phyloP scores from a whole-genome alignment of 257 asterid genomes.

The Solanum arcanum region DNA sequence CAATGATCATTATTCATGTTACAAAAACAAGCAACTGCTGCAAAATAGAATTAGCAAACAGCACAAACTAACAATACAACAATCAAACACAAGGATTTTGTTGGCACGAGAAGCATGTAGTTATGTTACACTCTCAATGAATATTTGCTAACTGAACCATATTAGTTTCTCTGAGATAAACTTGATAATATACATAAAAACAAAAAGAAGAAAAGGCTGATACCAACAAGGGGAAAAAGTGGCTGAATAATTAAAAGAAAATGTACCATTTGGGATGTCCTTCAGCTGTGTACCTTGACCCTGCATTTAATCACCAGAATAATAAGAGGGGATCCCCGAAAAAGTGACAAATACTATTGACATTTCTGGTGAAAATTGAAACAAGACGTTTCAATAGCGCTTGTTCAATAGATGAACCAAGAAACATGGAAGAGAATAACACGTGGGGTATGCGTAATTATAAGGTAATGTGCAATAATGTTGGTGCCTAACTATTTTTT shows the following conservation, averaged over 20 bases:
- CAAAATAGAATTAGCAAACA: neutral
- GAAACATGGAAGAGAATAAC: neutral
- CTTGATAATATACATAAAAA: neutral
- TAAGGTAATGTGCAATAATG: neutral
- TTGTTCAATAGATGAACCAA: neutral
- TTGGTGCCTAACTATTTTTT: neutral
- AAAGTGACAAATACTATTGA: neutral
- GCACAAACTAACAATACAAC: neutral
- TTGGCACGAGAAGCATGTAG: neutral
- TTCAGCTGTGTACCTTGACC: slow-evolving; percentile 74
- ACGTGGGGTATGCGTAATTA: neutral
- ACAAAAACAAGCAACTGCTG: neutral
- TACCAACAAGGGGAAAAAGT: neutral
- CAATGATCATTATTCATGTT: neutral
- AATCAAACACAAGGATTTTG: neutral
- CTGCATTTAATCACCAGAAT: slow-evolving; percentile 22
- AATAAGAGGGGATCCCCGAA: neutral
- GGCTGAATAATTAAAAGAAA: neutral
- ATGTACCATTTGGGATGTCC: slow-evolving; percentile 84
- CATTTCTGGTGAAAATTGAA: neutral
- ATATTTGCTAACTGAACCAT: neutral
- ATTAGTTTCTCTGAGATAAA: neutral
- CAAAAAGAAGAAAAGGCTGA: neutral
- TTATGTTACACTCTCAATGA: neutral
- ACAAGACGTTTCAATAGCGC: neutral